These are phyloP conservation scores for Camelina neglecta DNA, from an alignment of 345 rosid genomes.

Conservation along the genomic window DNA sequence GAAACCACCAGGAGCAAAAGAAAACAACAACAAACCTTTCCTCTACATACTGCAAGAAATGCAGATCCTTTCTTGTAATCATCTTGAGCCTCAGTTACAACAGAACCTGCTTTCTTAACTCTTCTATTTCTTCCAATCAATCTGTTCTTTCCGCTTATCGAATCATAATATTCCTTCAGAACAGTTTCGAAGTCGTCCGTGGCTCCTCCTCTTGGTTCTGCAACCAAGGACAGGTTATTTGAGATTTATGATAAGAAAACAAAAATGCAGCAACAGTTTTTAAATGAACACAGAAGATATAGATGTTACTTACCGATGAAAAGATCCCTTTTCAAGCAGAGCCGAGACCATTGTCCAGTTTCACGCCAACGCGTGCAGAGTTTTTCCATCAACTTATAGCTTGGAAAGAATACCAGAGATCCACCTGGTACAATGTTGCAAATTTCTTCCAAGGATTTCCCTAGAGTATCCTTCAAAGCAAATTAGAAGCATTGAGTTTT, in stretches of 20 bases:
- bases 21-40: slow-evolving; percentile 61
- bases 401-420: slow-evolving; percentile 89
- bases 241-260: slow-evolving; percentile 22
- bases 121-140: slow-evolving; percentile 59
- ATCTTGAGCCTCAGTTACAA: slow-evolving; percentile 47
- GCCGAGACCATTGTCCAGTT: slow-evolving; percentile 89
- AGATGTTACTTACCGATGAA: slow-evolving; percentile 63
- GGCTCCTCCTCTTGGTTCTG: slow-evolving; percentile 92
- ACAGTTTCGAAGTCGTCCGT: slow-evolving; percentile 82
- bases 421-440: slow-evolving; percentile 87
- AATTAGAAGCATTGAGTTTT: slow-evolving; percentile 17
- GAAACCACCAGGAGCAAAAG: not conserved
- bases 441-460: slow-evolving; percentile 86
- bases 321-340: slow-evolving; percentile 67
- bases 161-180: slow-evolving; percentile 76
- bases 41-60: slow-evolving; percentile 93
- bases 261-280: slow-evolving; percentile 19
- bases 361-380: slow-evolving; percentile 84
- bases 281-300: too few relatives aligned
- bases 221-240: slow-evolving; percentile 33
- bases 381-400: slow-evolving; percentile 96
- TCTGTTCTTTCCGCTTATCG: slow-evolving; percentile 51
- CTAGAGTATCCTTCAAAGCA: slow-evolving; percentile 79
- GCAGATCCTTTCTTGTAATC: slow-evolving; percentile 70
- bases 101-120: slow-evolving; percentile 52